Base-by-base conservation (phyloP, 2,329 filamentous ascomycete species). In the Cordyceps cicadae region DNA sequence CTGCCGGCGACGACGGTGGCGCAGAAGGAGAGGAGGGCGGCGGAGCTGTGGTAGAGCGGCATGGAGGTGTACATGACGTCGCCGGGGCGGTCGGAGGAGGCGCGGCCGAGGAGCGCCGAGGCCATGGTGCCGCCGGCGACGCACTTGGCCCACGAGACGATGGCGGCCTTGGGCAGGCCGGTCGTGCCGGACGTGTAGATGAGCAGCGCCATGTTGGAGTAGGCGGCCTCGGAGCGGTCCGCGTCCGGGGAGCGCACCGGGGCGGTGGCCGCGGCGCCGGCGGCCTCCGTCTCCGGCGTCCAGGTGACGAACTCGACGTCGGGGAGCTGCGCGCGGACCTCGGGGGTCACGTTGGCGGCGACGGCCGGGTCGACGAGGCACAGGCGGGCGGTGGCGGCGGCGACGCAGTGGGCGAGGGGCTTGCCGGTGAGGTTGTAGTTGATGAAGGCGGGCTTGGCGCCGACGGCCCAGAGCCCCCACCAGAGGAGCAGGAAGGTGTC, bases 121-220 rank as follows among this genome's bases (percentile, higher is more conserved):
- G 82, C 76, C 61, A 88, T 84, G 12, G 71, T 72, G 24, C 77
- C 77, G 1, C 79, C 84, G 1, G 80, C 69, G 57, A 79, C 79
- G 59, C 81, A 74, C 70, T 92, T 92, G 24, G 75, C 77, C 87
- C 87, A 91, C n/a, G 85, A 84, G 1, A 92, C 82, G 54, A 92
- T 85, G 12, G 88, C 89, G 0, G 88, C 84, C 69, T 95, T 95
- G 11, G 91, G 90, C 64, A 95, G 75, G 1, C 91, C 91, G 0
- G 91, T 95, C 0, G 91, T 95, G 19, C 91, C 91, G 34, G 87
- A 91, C 0, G 91, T 95, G 71, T 89, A 95, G 66, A 96, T 92
- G 64, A 96, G 80, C 50, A 88, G 79, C 1, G 84, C 87, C 76
- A 90, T 84, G 62, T 85, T 81, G 8, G 79, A 74, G 7, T 76